phyloP scores from a whole-genome alignment of 768 basidiomycete genomes.

The Gloeostereum incarnatum region DNA sequence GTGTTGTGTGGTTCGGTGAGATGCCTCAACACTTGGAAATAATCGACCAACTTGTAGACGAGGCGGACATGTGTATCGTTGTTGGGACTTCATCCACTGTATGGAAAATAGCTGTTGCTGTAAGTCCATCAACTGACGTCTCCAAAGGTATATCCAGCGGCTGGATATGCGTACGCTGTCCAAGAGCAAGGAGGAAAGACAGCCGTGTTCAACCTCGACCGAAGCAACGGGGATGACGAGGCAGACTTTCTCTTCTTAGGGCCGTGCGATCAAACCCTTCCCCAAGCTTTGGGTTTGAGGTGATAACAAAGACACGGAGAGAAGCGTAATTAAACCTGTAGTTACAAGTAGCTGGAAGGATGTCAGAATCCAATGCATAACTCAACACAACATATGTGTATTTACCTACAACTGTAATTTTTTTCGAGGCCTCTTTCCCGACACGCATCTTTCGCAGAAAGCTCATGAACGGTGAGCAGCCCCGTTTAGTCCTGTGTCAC shows the following conservation, averaged over 20 bases:
- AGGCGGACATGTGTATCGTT: conserved; percentile 44
- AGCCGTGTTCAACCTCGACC: conserved; percentile 29
- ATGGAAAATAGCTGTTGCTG: too few relatives aligned
- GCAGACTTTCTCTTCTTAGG: conserved; percentile 44
- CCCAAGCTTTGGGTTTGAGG: not conserved
- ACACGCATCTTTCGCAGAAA: too few relatives aligned
- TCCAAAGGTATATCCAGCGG: conserved; percentile 24
- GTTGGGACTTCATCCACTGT: conserved; percentile 48
- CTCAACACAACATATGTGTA: too few relatives aligned
- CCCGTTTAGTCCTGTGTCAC: too few relatives aligned
- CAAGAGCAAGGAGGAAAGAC: conserved; percentile 24
- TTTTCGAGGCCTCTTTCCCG: too few relatives aligned
- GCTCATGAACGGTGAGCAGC: too few relatives aligned
- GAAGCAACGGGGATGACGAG: conserved; percentile 22
- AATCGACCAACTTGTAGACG: conserved; percentile 29
- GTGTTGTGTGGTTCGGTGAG: conserved; percentile 55
- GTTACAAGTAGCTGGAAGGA: too few relatives aligned
- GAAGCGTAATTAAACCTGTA: too few relatives aligned
- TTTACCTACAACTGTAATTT: too few relatives aligned
- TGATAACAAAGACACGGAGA: too few relatives aligned
- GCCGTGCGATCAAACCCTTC: conserved; percentile 20
- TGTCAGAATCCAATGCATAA: too few relatives aligned
- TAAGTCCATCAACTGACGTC: not conserved
- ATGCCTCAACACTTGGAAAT: conserved; percentile 23
- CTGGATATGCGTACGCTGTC: conserved; percentile 21